phyloP scores from a whole-genome alignment of 768 basidiomycete species.

The Suillus plorans region DNA sequence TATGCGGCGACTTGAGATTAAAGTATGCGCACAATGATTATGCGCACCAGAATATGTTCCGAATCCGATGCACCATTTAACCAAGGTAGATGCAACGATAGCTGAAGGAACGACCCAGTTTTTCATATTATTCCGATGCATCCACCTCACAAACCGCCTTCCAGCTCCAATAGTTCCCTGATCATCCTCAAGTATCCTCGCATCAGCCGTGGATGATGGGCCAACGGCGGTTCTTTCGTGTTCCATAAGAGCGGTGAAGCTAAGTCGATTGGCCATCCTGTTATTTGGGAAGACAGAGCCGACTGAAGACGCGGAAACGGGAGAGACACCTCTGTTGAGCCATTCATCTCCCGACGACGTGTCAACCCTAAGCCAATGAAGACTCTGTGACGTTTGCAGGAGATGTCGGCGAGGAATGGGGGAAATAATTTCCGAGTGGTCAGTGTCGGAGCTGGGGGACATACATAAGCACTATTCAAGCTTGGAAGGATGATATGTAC shows the following conservation, averaged over 20 bases:
- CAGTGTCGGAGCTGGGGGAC: conserved; percentile 20
- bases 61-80: conserved; percentile 71
- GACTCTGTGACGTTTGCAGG: conserved; percentile 57
- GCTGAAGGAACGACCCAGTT: conserved; percentile 57
- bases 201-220: conserved; percentile 12
- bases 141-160: conserved; percentile 72
- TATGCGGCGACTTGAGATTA: conserved; percentile 21
- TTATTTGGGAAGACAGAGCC: conserved; percentile 23
- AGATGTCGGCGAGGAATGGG: conserved; percentile 68
- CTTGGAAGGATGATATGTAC: conserved; percentile 13
- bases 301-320: conserved; percentile 23
- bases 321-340: conserved; percentile 40
- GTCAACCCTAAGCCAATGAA: conserved; percentile 55
- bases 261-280: conserved; percentile 26
- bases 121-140: conserved; percentile 67
- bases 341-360: conserved; percentile 42
- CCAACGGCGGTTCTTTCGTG: conserved; percentile 23
- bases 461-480: neutral
- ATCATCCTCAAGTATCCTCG: conserved; percentile 15
- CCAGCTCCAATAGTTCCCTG: conserved; percentile 43
- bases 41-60: conserved; percentile 81
- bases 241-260: conserved; percentile 46
- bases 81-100: conserved; percentile 50
- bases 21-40: neutral
- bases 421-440: conserved; percentile 51